Conservation (phyloP, 2,329 filamentous ascomycete genomes). For the Fusarium veterinarium region DNA sequence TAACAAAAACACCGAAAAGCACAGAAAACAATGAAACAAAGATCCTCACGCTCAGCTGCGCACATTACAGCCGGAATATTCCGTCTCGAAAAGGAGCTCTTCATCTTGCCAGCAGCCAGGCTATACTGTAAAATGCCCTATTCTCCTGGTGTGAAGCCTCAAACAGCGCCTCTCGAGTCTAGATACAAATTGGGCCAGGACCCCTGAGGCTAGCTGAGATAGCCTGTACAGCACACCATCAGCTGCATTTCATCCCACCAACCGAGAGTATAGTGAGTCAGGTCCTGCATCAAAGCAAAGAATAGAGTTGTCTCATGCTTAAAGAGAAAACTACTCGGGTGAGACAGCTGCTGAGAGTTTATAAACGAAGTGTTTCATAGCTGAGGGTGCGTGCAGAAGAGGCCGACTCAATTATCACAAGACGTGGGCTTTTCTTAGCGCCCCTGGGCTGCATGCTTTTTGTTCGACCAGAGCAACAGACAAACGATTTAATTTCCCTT, state of each 20-base stretch:
- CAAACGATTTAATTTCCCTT: constrained; percentile 7
- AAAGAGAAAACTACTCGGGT: background rate
- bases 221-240: constrained; percentile 33
- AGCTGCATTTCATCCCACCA: constrained; percentile 18
- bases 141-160: constrained; percentile 29
- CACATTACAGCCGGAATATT: constrained; percentile 10
- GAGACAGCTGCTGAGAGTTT: background rate
- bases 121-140: constrained; percentile 15
- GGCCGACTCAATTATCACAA: background rate
- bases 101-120: constrained; percentile 3
- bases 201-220: constrained; percentile 44
- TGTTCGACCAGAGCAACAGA: constrained; percentile 18
- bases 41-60: constrained; percentile 8
- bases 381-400: constrained; percentile 5
- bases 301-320: background rate
- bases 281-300: background rate
- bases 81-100: constrained; percentile 6
- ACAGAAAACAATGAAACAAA: constrained; percentile 1
- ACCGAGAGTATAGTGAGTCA: constrained; percentile 13
- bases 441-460: background rate
- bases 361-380: constrained; percentile 15
- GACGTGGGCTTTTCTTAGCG: constrained; percentile 9
- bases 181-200: constrained; percentile 29
- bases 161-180: constrained; percentile 31
- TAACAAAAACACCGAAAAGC: background rate